A percentile compares a stretch with the other conserved stretches of the same genome.
Conservation (phyloP, 306 rosid genomes). For the Rosa lucieae region DNA sequence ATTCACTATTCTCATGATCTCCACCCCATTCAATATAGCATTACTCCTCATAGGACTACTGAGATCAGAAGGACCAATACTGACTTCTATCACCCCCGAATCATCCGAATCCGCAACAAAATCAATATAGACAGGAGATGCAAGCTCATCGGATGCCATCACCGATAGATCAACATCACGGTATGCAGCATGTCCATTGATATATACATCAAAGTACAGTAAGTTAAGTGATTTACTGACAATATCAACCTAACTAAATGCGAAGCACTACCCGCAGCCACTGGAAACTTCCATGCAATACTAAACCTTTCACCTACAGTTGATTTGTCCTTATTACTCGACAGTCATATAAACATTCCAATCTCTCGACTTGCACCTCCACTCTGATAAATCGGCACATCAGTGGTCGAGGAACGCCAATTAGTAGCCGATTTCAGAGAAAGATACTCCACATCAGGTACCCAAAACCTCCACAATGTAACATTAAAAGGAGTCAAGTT, state of each 20-base stretch:
- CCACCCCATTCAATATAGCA: conserved; percentile 95
- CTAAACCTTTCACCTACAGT: conserved; percentile 56
- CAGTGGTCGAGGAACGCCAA: conserved; percentile 41
- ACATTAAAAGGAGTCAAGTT: conserved; percentile 85
- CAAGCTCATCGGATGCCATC: conserved; percentile 52
- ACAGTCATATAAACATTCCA: conserved; percentile 83
- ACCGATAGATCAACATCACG: conserved; percentile 79
- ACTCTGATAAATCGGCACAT: conserved; percentile 61
- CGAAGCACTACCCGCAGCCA: conserved; percentile 37
- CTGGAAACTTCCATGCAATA: conserved; percentile 79
- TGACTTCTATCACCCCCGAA: conserved; percentile 55
- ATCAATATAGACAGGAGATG: conserved; percentile 78
- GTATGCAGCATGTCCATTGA: conserved; percentile 70
- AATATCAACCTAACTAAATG: conserved; percentile 78
- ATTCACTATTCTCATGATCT: conserved; percentile 80
- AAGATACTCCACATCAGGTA: conserved; percentile 77
- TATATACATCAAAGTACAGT: conserved; percentile 79
- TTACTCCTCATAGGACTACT: conserved; percentile 60
- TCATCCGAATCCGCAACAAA: conserved; percentile 64
- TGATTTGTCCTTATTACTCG: conserved; percentile 55
- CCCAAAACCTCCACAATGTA: conserved; percentile 93
- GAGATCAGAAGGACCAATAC: conserved; percentile 87
- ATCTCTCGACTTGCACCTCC: conserved; percentile 70
- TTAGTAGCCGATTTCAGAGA: conserved; percentile 67
- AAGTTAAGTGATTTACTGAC: conserved; percentile 62